Evolutionary conservation across 371 early-diverging fungal genomes (phyloP).

Genomic region (Lichtheimia corymbifera): DNA sequence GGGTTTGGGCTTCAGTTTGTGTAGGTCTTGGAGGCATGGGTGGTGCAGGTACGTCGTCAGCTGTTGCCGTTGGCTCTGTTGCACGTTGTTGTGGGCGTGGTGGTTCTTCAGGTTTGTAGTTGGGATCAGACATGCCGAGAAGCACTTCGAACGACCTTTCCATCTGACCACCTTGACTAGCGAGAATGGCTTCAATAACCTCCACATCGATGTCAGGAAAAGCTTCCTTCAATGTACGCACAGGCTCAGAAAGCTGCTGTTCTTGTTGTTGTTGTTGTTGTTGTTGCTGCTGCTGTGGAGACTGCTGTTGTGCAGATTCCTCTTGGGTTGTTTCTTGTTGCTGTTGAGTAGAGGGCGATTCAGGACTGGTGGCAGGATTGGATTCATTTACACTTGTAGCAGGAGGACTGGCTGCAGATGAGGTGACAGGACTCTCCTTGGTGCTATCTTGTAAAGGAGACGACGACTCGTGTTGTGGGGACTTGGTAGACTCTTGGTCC

Average conservation of each 20-base stretch:
- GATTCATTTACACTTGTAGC: background rate
- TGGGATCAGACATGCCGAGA: constrained; percentile 48
- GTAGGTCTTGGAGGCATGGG: constrained; percentile 39
- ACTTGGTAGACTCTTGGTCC: background rate
- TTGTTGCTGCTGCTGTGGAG: constrained; percentile 7
- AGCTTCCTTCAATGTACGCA: constrained; percentile 45
- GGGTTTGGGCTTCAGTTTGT: constrained; percentile 3
- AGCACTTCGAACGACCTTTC: constrained; percentile 44
- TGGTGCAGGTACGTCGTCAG: constrained; percentile 21
- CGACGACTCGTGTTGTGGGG: background rate
- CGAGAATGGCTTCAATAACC: constrained; percentile 47
- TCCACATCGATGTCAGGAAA: constrained; percentile 49
- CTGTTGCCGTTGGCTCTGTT: constrained; percentile 1
- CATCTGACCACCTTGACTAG: constrained; percentile 31
- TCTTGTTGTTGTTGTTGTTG: constrained; percentile 2
- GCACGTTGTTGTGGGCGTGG: constrained; percentile 15
- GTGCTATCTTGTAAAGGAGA: no score
- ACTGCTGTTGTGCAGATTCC: constrained; percentile 7
- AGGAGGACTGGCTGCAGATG: background rate
- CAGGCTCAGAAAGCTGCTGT: constrained; percentile 12
- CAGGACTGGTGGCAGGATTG: background rate
- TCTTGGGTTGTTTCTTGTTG: background rate
- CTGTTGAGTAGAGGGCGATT: constrained; percentile 5
- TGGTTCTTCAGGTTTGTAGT: constrained; percentile 26
- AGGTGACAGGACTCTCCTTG: no score